Evolutionary conservation across 768 basidiomycete species (phyloP).

Genomic region (Kwoniella mangroviensis): DNA sequence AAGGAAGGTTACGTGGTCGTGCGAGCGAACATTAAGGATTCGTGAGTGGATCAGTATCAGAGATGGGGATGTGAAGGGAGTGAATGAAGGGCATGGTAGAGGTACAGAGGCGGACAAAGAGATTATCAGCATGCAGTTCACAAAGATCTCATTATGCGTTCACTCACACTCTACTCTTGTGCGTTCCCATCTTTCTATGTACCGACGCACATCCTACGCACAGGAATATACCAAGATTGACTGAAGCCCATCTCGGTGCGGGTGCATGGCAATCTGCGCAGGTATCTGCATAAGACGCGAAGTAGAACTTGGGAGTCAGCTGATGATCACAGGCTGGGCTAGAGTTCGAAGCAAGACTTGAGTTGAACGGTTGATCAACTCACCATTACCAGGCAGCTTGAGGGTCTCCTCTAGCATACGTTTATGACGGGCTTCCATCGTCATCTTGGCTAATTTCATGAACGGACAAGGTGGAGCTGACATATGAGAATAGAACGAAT

Average conservation of each 20-base stretch:
- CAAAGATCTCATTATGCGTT: too few species aligned
- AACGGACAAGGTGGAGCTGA: constrained; percentile 19
- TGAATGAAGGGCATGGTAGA: too few species aligned
- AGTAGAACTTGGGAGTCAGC: background rate
- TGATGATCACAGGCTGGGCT: too few species aligned
- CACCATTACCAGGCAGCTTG: constrained; percentile 78
- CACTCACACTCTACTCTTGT: constrained; percentile 85
- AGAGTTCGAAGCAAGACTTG: too few species aligned
- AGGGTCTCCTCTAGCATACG: constrained; percentile 70
- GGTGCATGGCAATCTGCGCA: constrained; percentile 93
- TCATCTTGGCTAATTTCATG: constrained; percentile 14
- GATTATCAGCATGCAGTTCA: background rate
- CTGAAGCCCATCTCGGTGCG: constrained; percentile 81
- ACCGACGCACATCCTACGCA: constrained; percentile 87
- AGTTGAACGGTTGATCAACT: constrained; percentile 36
- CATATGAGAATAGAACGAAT: background rate
- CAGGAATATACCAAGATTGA: constrained; percentile 72
- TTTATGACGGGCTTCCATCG: constrained; percentile 39
- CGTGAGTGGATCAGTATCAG: too few species aligned
- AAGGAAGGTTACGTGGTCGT: too few species aligned
- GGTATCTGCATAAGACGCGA: constrained; percentile 63
- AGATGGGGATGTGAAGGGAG: too few species aligned
- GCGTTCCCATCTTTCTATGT: constrained; percentile 92
- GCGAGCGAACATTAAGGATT: too few species aligned
- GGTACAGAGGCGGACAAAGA: background rate